Conservation (phyloP, 1,284 basidiomycete species). For the Pulchroboletus neoregius region DNA sequence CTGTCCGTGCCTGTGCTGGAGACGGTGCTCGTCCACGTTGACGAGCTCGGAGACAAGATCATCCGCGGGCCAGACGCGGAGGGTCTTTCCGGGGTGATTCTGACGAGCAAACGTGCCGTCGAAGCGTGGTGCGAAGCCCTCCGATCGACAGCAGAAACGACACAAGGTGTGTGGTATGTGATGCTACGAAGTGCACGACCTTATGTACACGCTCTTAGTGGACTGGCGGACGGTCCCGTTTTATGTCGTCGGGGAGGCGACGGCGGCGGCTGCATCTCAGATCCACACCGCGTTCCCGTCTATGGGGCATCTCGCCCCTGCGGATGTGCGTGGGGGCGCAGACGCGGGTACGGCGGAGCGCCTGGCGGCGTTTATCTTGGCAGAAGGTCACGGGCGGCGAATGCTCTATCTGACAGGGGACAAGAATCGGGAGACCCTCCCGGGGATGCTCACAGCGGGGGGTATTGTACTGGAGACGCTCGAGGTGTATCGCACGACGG, state of each 20-base stretch:
- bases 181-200: background rate
- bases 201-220: slow-evolving; percentile 14
- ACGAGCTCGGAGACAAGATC: slow-evolving; percentile 44
- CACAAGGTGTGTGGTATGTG: slow-evolving; percentile 15
- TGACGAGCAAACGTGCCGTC: slow-evolving; percentile 70
- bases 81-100: slow-evolving; percentile 53
- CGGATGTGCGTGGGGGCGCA: slow-evolving; percentile 25
- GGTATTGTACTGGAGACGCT: slow-evolving; percentile 46
- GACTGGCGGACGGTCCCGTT: slow-evolving; percentile 59
- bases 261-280: slow-evolving; percentile 44
- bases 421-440: slow-evolving; percentile 72
- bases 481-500: slow-evolving; percentile 65
- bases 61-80: slow-evolving; percentile 34
- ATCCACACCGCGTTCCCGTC: slow-evolving; percentile 34
- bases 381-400: slow-evolving; percentile 34
- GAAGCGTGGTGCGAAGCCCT: slow-evolving; percentile 59
- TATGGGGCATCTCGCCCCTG: slow-evolving; percentile 30
- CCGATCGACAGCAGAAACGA: slow-evolving; percentile 8
- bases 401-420: slow-evolving; percentile 76
- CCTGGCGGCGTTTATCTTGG: slow-evolving; percentile 62
- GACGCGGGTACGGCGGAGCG: slow-evolving; percentile 61
- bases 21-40: slow-evolving; percentile 50
- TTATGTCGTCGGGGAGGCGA: slow-evolving; percentile 70
- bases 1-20: slow-evolving; percentile 65
- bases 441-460: slow-evolving; percentile 45